Conservation (phyloP, 2,329 filamentous ascomycete genomes). For the Fusarium poae region DNA sequence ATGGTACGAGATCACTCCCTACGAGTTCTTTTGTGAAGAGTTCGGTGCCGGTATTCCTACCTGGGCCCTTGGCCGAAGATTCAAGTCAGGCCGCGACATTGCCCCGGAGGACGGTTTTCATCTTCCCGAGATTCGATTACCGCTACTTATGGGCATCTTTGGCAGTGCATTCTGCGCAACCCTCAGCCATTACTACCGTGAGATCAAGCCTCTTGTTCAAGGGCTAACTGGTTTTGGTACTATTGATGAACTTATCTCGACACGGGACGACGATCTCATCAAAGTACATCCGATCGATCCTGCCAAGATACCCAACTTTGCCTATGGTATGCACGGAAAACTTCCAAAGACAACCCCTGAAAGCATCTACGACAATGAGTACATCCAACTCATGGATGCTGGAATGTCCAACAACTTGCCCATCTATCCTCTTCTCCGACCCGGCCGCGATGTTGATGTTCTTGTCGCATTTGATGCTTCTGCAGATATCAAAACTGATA, state of each 20-base stretch:
- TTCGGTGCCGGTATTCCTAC: constrained; percentile 92
- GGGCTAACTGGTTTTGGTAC: constrained; percentile 80
- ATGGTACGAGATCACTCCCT: constrained; percentile 96
- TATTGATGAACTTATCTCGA: constrained; percentile 85
- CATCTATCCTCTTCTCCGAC: constrained; percentile 91
- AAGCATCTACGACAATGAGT: constrained; percentile 76
- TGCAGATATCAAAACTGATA: constrained; percentile 91
- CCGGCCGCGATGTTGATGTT: constrained; percentile 88
- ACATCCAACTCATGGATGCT: constrained; percentile 92
- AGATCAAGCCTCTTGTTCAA: constrained; percentile 85
- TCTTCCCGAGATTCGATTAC: constrained; percentile 85
- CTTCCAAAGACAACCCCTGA: constrained; percentile 83
- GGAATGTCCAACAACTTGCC: constrained; percentile 99
- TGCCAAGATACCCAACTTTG: constrained; percentile 90
- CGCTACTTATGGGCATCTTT: constrained; percentile 92
- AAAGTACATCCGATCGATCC: constrained; percentile 97
- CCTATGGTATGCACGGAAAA: constrained; percentile 80
- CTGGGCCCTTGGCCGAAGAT: constrained; percentile 90
- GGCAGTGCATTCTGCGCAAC: constrained; percentile 97
- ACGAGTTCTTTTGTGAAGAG: constrained; percentile 96
- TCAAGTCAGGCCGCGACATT: constrained; percentile 72
- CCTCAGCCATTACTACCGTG: constrained; percentile 94
- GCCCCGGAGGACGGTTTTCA: constrained; percentile 73
- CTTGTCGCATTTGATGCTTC: constrained; percentile 94
- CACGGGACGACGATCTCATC: constrained; percentile 83